These are phyloP conservation scores for Crataegus laevigata DNA, from an alignment of 306 rosid species.

Conservation along the genomic window DNA sequence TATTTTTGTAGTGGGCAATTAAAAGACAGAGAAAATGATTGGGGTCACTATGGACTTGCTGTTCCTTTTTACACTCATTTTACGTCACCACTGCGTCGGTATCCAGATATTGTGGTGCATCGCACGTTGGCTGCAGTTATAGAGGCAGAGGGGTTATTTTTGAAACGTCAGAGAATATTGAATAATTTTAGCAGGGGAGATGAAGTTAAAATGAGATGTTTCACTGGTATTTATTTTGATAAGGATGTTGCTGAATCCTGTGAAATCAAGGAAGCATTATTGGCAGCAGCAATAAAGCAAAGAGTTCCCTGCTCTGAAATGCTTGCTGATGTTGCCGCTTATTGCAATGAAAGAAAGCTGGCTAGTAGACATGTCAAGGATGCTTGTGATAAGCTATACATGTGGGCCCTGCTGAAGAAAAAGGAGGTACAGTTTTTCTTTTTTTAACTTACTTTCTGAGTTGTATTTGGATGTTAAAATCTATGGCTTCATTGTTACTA, in stretches of 20 bases:
- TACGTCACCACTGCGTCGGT: conserved; percentile 81
- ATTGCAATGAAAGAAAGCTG: conserved; percentile 72
- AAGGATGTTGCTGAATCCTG: conserved; percentile 61
- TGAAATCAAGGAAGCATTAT: conserved; percentile 55
- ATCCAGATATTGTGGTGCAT: conserved; percentile 92
- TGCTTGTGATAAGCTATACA: conserved; percentile 71
- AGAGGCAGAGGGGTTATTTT: conserved; percentile 72
- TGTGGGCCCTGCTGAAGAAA: conserved; percentile 67
- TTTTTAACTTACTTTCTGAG: not conserved
- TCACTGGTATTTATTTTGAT: conserved; percentile 61
- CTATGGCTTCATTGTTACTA: not conserved
- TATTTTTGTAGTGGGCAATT: conserved; percentile 76
- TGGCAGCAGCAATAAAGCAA: conserved; percentile 61
- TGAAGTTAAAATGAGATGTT: conserved; percentile 36
- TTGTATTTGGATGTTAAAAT: no score
- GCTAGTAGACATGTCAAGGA: conserved; percentile 70
- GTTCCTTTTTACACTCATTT: conserved; percentile 84
- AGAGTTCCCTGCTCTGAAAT: conserved; percentile 41
- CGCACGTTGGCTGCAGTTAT: conserved; percentile 66
- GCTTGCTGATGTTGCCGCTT: conserved; percentile 52
- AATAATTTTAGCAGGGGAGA: conserved; percentile 24
- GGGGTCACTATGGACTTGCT: conserved; percentile 79
- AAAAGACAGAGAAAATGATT: conserved; percentile 35
- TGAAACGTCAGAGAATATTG: conserved; percentile 32
- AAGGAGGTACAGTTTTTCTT: conserved; percentile 38